phyloP scores from a whole-genome alignment of 768 basidiomycete genomes.

The Boletus fagicola region DNA sequence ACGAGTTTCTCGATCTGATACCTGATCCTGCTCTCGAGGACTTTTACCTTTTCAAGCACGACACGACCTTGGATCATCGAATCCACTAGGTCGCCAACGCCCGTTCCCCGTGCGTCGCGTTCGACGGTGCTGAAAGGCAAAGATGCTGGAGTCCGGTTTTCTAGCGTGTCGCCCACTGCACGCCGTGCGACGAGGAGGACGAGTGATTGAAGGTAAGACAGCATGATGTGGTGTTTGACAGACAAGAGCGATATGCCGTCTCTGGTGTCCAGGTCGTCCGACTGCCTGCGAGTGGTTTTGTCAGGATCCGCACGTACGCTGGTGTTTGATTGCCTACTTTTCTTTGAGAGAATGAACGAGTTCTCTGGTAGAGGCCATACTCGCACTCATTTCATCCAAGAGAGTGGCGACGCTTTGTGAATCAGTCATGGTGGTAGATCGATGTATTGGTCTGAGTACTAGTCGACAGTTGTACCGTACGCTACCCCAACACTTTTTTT shows the following conservation, averaged over 20 bases:
- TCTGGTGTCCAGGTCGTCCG: constrained; percentile 47
- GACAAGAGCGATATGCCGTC: constrained; percentile 91
- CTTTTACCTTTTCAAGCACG: constrained; percentile 84
- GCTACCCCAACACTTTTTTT: background rate
- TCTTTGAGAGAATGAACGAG: constrained; percentile 52
- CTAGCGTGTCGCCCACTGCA: constrained; percentile 61
- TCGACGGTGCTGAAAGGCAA: constrained; percentile 52
- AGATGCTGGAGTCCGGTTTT: constrained; percentile 46
- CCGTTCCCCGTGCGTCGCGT: constrained; percentile 53
- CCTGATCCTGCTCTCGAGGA: constrained; percentile 80
- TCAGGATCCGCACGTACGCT: constrained; percentile 13
- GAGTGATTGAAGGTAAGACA: constrained; percentile 85
- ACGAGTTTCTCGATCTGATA: constrained; percentile 98
- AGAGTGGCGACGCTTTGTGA: constrained; percentile 21
- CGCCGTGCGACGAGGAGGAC: constrained; percentile 71
- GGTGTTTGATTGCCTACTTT: constrained; percentile 42
- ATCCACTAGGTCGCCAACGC: constrained; percentile 75
- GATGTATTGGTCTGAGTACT: background rate
- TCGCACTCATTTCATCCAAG: constrained; percentile 57
- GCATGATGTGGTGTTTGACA: constrained; percentile 78
- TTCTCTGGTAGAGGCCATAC: constrained; percentile 60
- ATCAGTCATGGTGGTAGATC: constrained; percentile 20
- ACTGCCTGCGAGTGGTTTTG: constrained; percentile 24
- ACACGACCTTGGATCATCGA: constrained; percentile 76
- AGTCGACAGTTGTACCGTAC: background rate